A percentile compares a stretch with the other conserved stretches of the same genome.
Evolutionary conservation across 805 yeast genomes (phyloP).

Genomic region (Ogataea corticis): DNA sequence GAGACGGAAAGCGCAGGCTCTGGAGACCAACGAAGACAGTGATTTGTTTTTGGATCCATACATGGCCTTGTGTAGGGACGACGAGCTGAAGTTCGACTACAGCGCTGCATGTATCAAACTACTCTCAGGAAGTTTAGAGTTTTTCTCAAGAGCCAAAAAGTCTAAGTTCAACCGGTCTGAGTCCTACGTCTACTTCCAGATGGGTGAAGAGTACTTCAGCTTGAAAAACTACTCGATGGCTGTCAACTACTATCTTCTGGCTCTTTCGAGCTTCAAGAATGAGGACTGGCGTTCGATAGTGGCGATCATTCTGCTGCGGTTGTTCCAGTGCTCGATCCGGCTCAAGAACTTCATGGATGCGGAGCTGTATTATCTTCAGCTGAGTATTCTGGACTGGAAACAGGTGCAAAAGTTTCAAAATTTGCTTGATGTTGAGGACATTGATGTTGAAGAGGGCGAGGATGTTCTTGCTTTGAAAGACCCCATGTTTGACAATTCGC

Average conservation of each 20-base stretch:
- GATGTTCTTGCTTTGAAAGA: constrained; percentile 18
- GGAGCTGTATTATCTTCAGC: constrained; percentile 34
- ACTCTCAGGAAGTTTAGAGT: constrained; percentile 38
- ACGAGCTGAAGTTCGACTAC: constrained; percentile 26
- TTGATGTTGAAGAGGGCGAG: constrained; percentile 8
- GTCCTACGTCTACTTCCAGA: constrained; percentile 45
- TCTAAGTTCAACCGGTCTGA: constrained; percentile 40
- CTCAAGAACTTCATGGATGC: constrained; percentile 36
- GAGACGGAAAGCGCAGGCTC: constrained; percentile 25
- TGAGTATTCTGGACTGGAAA: constrained; percentile 28
- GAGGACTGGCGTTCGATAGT: constrained; percentile 44
- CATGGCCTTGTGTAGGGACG: constrained; percentile 26
- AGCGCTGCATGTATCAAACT: constrained; percentile 27
- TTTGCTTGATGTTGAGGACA: constrained; percentile 6
- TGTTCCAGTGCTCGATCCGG: constrained; percentile 40
- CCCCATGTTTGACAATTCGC: constrained; percentile 18
- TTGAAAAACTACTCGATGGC: constrained; percentile 41
- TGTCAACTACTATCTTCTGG: constrained; percentile 40
- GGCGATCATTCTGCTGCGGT: constrained; percentile 34
- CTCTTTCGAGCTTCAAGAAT: constrained; percentile 37
- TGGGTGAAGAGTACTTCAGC: constrained; percentile 49
- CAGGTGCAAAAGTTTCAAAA: constrained; percentile 6
- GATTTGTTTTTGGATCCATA: constrained; percentile 25
- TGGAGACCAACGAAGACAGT: not conserved
- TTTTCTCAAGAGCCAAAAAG: constrained; percentile 37